Evolutionary conservation across 257 asterid species (phyloP), one percentile per base, ranked within the genome.

Genomic region (Salvia splendens): DNA sequence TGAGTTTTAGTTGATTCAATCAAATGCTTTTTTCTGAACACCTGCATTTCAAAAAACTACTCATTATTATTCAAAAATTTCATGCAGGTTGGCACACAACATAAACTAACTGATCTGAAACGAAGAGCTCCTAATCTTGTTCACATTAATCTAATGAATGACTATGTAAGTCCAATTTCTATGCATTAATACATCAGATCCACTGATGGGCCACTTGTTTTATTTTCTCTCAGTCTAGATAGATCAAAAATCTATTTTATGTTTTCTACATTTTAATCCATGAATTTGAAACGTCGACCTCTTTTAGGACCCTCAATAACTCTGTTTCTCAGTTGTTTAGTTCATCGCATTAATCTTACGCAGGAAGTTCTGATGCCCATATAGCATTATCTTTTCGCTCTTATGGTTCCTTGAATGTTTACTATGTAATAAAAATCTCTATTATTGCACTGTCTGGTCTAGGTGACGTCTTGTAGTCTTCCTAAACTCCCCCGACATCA

Each of bases 31-130:
- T 33, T 24, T 24, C 30, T 24, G 30, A 24, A 24, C 30, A 24
- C 30, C 30, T 24, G 30, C 3, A 24, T 24, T 24, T 3, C 41
- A 45, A 52, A 28, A 48, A 11, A 24, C 38, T 52, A 17, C 20
- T 17, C n/a, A n/a, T n/a, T 17, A 4, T 36, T 72, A 30, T 54
- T 67, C 61, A 49, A 64, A 50, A 69, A 56, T 28, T 17, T 67
- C 57, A n/a, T 71, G 84, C 91, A 89, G 98, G 91, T 83, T 73
- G 97, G 98, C 54, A 67, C 87, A 79, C 95, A 87, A 75, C 84
- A 87, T 73, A 83, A 85, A 70, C 77, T 78, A 30, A 68, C 80
- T 14, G 84, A 85, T 67, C 64, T 80, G 85, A 92, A 84, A 87
- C 77, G 64, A 78, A 89, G 75, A 83, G 64, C 85, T 47, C 73